phyloP scores from a whole-genome alignment of 257 asterid genomes.

The Rubia yunnanensis region DNA sequence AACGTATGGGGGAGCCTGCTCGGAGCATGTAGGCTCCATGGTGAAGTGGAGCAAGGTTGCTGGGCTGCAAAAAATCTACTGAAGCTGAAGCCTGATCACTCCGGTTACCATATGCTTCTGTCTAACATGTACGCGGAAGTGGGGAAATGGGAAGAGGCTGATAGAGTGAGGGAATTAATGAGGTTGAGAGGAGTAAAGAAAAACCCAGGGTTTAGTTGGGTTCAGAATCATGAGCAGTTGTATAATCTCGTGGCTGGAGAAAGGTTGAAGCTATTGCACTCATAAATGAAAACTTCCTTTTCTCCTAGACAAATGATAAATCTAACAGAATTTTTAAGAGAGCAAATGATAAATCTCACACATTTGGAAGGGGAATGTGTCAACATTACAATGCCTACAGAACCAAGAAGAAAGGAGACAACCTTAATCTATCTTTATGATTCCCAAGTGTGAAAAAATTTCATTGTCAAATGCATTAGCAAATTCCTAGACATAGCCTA shows the following conservation, averaged over 20 bases:
- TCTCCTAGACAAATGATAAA: background rate
- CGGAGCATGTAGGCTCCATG: background rate
- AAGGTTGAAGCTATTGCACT: background rate
- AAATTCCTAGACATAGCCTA: background rate
- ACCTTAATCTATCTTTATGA: too few relatives aligned
- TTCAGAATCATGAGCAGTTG: conserved; percentile 33
- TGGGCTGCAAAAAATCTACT: conserved; percentile 7
- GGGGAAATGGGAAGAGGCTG: conserved; percentile 75
- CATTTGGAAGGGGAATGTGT: too few relatives aligned
- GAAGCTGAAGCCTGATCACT: conserved; percentile 49
- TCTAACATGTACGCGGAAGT: conserved; percentile 75
- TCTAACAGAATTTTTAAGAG: background rate
- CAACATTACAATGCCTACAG: background rate
- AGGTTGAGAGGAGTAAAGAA: conserved; percentile 50
- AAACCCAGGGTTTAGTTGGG: conserved; percentile 82
- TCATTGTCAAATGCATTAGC: background rate
- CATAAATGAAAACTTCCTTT: too few relatives aligned
- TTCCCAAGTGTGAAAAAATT: background rate
- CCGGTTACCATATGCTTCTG: conserved; percentile 64
- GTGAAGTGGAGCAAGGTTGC: background rate
- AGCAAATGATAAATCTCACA: too few relatives aligned
- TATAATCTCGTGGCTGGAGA: background rate
- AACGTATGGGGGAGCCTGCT: conserved; percentile 59
- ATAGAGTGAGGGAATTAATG: conserved; percentile 58
- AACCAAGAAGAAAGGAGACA: background rate